These are phyloP conservation scores for Candida ipomoeae DNA, from an alignment of 805 yeast genomes.

Conservation along the genomic window DNA sequence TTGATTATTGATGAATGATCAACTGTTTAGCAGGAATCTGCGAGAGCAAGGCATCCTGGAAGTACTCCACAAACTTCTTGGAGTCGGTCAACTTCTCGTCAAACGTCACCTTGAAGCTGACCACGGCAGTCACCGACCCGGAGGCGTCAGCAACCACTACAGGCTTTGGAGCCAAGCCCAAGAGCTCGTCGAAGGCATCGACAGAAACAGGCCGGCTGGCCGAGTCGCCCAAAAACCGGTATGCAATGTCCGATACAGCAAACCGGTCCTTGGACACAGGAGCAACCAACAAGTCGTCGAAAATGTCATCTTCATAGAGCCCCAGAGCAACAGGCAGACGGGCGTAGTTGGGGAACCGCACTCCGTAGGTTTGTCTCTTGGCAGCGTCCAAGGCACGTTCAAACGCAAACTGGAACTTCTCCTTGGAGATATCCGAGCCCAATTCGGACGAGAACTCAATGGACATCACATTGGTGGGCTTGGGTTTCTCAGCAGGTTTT, in stretches of 20 bases:
- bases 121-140: constrained; percentile 19
- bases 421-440: constrained; percentile 23
- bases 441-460: constrained; percentile 25
- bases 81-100: constrained; percentile 33
- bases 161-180: constrained; percentile 21
- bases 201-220: constrained; percentile 2
- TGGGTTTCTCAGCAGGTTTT: constrained; percentile 19
- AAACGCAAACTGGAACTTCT: constrained; percentile 28
- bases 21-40: constrained; percentile 28
- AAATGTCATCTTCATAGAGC: constrained; percentile 24
- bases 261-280: constrained; percentile 34
- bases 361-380: constrained; percentile 28
- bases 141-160: constrained; percentile 4
- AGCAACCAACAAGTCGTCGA: constrained; percentile 37
- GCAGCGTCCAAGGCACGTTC: constrained; percentile 29
- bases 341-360: constrained; percentile 35
- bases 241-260: constrained; percentile 27
- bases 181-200: constrained; percentile 30
- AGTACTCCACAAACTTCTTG: constrained; percentile 31
- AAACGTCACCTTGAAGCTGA: constrained; percentile 32
- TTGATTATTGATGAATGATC: constrained; percentile 12
- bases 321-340: constrained; percentile 27
- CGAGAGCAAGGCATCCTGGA: constrained; percentile 31
- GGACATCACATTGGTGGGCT: constrained; percentile 28
- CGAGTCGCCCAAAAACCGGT: constrained; percentile 19